These are phyloP conservation scores for Mucor lusitanicus DNA, from an alignment of 371 early-diverging fungal genomes.

Conservation along the genomic window DNA sequence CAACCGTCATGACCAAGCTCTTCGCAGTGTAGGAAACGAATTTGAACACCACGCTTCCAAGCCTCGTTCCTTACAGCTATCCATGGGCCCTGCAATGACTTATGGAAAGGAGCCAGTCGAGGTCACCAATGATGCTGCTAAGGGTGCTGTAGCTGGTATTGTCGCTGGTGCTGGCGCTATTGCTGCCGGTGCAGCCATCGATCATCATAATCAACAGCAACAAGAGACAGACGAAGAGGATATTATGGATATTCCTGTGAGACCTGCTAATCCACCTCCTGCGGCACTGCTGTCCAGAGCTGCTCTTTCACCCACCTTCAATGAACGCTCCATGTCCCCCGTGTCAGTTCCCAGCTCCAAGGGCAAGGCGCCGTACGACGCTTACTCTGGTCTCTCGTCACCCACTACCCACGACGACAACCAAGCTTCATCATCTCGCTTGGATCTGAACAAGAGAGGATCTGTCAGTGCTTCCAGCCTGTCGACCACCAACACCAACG, in stretches of 20 bases:
- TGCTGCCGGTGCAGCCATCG: background rate
- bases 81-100: conserved; percentile 11
- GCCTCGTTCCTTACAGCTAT: background rate
- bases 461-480: conserved; percentile 25
- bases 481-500: conserved; percentile 29
- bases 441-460: conserved; percentile 6
- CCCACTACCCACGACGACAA: background rate
- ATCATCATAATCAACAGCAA: background rate
- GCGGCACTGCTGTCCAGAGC: conserved; percentile 20
- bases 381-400: conserved; percentile 9
- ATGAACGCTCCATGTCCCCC: conserved; percentile 20
- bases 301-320: conserved; percentile 8
- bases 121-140: background rate
- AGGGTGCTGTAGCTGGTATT: background rate
- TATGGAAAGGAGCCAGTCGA: conserved; percentile 18
- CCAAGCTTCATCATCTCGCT: background rate
- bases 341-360: conserved; percentile 7
- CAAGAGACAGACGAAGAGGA: background rate
- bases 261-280: conserved; percentile 36
- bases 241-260: conserved; percentile 18
- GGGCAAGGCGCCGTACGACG: conserved; percentile 10
- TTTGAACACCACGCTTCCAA: background rate
- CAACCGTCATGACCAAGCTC: background rate
- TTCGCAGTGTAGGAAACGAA: background rate
- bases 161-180: background rate